These are phyloP conservation scores for Aspergillus sp. DNA, from an alignment of 2,329 filamentous ascomycete species.

Conservation along the genomic window DNA sequence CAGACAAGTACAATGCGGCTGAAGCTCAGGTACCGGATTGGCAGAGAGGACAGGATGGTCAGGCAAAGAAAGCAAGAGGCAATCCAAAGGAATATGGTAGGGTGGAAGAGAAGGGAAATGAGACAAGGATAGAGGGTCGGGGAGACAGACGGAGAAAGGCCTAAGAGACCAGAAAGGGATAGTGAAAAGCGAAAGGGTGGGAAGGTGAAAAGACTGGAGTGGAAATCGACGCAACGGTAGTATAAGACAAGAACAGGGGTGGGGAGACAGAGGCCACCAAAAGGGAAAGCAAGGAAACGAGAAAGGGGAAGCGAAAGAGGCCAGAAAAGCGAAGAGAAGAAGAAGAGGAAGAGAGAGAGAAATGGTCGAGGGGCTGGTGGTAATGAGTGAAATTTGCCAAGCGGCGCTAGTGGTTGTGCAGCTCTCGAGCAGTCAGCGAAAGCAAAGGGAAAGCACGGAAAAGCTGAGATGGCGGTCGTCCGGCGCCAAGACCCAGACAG, in stretches of 20 bases:
- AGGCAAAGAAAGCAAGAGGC: background rate
- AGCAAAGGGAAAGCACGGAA: constrained; percentile 23
- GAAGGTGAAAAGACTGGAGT: constrained; percentile 4
- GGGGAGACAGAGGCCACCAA: constrained; percentile 5
- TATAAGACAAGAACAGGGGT: constrained; percentile 12
- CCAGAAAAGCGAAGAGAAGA: constrained; percentile 11
- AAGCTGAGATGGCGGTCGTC: constrained; percentile 25
- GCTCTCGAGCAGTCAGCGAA: constrained; percentile 29
- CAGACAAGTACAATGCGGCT: constrained; percentile 1
- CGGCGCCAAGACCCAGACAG: constrained; percentile 25
- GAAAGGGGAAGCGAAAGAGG: constrained; percentile 12
- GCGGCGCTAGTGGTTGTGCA: constrained; percentile 37
- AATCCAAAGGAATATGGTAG: background rate
- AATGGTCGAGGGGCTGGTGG: constrained; percentile 33
- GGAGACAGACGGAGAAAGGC: background rate
- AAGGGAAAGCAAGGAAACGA: constrained; percentile 4
- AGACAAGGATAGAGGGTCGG: background rate
- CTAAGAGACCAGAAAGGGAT: constrained; percentile 7
- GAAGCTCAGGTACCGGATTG: background rate
- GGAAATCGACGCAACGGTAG: constrained; percentile 9
- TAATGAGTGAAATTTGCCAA: constrained; percentile 33
- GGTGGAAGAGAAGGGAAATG: background rate
- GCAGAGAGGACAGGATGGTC: too few species aligned
- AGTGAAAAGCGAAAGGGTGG: constrained; percentile 9
- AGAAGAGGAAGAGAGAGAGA: constrained; percentile 13